Base-by-base conservation (phyloP, 495 filamentous ascomycete genomes). In the Pyronema domesticum region DNA sequence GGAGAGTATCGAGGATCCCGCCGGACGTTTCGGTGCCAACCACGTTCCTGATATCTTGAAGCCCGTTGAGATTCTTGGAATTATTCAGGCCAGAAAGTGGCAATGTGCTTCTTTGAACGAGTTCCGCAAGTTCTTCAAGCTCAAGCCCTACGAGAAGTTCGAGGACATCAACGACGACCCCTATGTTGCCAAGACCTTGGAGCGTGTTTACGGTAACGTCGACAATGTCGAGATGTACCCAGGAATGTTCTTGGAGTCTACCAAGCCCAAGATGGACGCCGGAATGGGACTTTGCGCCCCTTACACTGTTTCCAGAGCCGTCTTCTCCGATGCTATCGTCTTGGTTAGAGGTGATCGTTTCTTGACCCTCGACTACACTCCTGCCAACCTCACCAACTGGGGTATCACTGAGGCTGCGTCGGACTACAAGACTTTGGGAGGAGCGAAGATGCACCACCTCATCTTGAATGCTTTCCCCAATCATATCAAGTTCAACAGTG, bases 291-390 rank as follows among this genome's bases (percentile, higher is more conserved):
- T 63, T 6, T 46, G 60, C n/a, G 54, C 53, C 6, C 60, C 60
- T 2, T 88, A 76, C 65, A 93, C 86, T 30, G 23, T 30, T 30
- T 30, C 23, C 23, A 30, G 81, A 51, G 82, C 82, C 1, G 79
- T 94, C 45, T 72, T 94, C 3, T 86, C 85, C 0, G 87, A 94
- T 64, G 87, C 87, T 2, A 80, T 87, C 3, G 77, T 77, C 17
- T 71, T 94, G 17, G 83, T 91, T 37, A 76, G 87, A 7, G 83
- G 86, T 11, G 87, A 94, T 65, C 74, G 87, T 4, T 84, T 86
- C 67, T 84, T 89, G 65, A 91, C 87, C 15, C 48, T 62, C 60
- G 76, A 80, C 58, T 89, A 85, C 65, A 83, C 78, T 35, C 77
- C 88, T 0, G 77, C 76, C 36, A 76, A 79, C 54, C 74, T 94